phyloP scores from a whole-genome alignment of 139 green algal species.

The Mychonastes homosphaera region DNA sequence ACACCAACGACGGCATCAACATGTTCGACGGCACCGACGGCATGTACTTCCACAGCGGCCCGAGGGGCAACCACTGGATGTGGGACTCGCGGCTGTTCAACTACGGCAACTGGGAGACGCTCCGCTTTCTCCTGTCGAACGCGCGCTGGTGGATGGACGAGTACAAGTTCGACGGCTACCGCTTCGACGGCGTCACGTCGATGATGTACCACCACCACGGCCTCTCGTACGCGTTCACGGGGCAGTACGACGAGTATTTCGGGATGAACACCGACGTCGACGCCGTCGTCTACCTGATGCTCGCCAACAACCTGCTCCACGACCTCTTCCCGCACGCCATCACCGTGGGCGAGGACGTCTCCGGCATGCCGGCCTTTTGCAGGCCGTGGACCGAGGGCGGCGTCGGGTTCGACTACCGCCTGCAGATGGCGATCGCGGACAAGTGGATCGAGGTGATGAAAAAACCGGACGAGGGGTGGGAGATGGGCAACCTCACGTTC shows the following conservation, averaged over 20 bases:
- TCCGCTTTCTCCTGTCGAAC: constrained; percentile 93
- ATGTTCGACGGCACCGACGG: constrained; percentile 94
- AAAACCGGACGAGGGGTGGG: constrained; percentile 72
- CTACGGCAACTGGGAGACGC: constrained; percentile 79
- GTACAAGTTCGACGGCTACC: constrained; percentile 95
- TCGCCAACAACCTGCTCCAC: constrained; percentile 91
- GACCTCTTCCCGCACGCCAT: constrained; percentile 79
- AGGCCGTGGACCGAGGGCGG: constrained; percentile 79
- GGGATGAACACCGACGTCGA: constrained; percentile 85
- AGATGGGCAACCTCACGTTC: constrained; percentile 87
- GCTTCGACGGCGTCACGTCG: constrained; percentile 90
- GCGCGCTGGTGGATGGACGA: constrained; percentile 94
- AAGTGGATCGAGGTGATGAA: constrained; percentile 92
- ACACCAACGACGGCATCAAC: constrained; percentile 95
- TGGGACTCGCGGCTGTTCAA: constrained; percentile 98
- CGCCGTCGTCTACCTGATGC: constrained; percentile 83
- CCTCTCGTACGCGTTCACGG: constrained; percentile 90
- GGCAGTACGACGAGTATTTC: constrained; percentile 82
- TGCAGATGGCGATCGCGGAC: constrained; percentile 99
- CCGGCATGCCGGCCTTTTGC: constrained; percentile 92
- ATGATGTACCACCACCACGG: constrained; percentile 99
- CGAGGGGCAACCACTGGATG: constrained; percentile 89
- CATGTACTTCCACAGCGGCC: constrained; percentile 85
- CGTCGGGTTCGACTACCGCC: constrained; percentile 96
- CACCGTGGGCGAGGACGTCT: constrained; percentile 92